phyloP scores from a whole-genome alignment of 192 early-diverging fungal genomes.

The Gryganskiella cystojenkinii region DNA sequence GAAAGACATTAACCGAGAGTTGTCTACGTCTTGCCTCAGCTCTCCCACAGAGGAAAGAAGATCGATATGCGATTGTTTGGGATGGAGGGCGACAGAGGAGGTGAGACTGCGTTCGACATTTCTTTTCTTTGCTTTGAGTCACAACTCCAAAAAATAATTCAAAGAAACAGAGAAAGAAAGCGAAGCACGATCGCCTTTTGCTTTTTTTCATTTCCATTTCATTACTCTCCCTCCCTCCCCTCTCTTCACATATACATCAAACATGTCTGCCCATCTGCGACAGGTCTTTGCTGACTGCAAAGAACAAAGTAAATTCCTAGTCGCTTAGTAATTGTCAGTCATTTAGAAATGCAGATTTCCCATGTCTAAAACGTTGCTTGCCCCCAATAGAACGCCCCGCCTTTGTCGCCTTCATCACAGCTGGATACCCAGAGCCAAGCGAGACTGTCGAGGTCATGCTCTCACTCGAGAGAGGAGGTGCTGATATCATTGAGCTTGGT shows the following conservation, averaged over 20 bases:
- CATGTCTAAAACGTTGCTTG: background rate
- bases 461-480: slow-evolving; percentile 90
- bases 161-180: too few relatives aligned
- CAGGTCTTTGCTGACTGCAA: slow-evolving; percentile 55
- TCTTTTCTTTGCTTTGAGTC: too few relatives aligned
- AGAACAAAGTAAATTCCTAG: slow-evolving; percentile 45
- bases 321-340: background rate
- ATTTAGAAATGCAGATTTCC: background rate
- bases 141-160: too few relatives aligned
- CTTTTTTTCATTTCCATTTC: background rate
- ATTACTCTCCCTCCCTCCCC: background rate
- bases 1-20: too few relatives aligned
- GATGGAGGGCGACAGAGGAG: too few relatives aligned
- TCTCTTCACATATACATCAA: slow-evolving; percentile 7
- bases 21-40: too few relatives aligned
- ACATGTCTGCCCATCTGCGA: slow-evolving; percentile 53
- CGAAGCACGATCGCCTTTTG: background rate
- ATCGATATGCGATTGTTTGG: too few relatives aligned
- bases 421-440: slow-evolving; percentile 86
- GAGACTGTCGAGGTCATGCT: slow-evolving; percentile 89
- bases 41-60: too few relatives aligned
- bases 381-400: slow-evolving; percentile 72
- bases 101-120: too few relatives aligned
- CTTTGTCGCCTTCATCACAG: slow-evolving; percentile 95
- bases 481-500: slow-evolving; percentile 96